Evolutionary conservation across 129 eudicot species (phyloP).

Genomic region (Tagetes patula): DNA sequence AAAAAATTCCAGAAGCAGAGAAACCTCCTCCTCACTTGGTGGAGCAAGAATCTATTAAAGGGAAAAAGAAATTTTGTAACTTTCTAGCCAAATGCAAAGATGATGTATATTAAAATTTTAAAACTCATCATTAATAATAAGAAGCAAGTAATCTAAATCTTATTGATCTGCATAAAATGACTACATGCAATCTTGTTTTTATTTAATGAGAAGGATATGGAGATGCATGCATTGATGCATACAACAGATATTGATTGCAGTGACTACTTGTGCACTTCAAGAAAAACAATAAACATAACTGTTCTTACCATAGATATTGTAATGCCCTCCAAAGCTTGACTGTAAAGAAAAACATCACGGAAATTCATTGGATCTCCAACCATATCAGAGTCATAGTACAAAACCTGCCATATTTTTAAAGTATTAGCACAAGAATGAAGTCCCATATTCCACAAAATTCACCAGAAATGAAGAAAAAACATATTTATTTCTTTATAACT

Average conservation of each 20-base stretch:
- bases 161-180: slow-evolving; percentile 8
- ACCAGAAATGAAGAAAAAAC: background rate
- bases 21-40: slow-evolving; percentile 91
- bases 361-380: slow-evolving; percentile 89
- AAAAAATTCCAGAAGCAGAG: slow-evolving; percentile 80
- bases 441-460: background rate
- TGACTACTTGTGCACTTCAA: slow-evolving; percentile 5
- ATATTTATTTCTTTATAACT: background rate
- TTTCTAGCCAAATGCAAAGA: slow-evolving; percentile 11
- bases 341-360: slow-evolving; percentile 82
- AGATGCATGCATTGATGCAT: slow-evolving; percentile 21
- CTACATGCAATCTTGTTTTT: slow-evolving; percentile 5
- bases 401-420: slow-evolving; percentile 48
- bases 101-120: background rate
- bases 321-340: slow-evolving; percentile 96
- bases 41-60: slow-evolving; percentile 75
- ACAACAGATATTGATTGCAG: slow-evolving; percentile 16
- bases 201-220: slow-evolving; percentile 17
- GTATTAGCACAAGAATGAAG: slow-evolving; percentile 17
- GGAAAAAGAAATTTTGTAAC: background rate
- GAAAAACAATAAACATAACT: slow-evolving; percentile 4
- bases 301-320: slow-evolving; percentile 69
- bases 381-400: slow-evolving; percentile 74
- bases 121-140: background rate
- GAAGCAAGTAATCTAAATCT: slow-evolving; percentile 10